Evolutionary conservation across 2,329 filamentous ascomycete genomes (phyloP), one percentile per base, ranked within the genome.

Genomic region (Lojkania enalia): DNA sequence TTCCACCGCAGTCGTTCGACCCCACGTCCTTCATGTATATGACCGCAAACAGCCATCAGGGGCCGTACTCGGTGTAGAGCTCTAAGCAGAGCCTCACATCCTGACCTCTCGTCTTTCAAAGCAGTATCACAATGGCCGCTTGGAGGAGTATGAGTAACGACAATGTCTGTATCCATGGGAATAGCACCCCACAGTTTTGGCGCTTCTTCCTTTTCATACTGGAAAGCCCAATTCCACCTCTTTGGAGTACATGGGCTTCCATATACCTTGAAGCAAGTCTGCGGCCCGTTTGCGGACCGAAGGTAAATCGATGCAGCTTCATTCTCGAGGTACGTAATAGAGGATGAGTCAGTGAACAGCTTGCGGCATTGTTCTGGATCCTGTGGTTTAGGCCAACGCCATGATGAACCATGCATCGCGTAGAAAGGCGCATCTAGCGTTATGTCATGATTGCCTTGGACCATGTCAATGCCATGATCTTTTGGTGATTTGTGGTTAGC

Each of bases 121-220:
- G 60, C 63, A 9, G 42, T 44, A 51, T 90, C 86, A 49, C 79
- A 75, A 59, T 86, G 80, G 1, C 71, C 76, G 48, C 72, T 74
- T 0, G 86, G 78, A 11, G 87, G 87, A 0, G 84, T 86, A 61
- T 90, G 86, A 2, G 86, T 88, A 20, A 90, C 73, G 1, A 90
- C 73, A 30, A 90, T 74, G 58, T 90, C 85, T 0, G 77, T 74
- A 38, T 82, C 75, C 0, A 77, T 62, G 0, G 85, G 84, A 16
- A 90, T 83, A 6, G 67, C 67, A 13, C 77, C 70, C 86, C 86
- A 90, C 1, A 86, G 57, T 11, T 58, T 45, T 30, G 57, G 49
- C 11, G 74, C 76, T 35, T 71, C 76, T 35, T 71, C 61, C 2
- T 66, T 57, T 9, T 70, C 65, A 62, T 89, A 89, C 50, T 79